Conservation (phyloP, 1,139 yeast genomes). For the Groenewaldozyma sp. region DNA sequence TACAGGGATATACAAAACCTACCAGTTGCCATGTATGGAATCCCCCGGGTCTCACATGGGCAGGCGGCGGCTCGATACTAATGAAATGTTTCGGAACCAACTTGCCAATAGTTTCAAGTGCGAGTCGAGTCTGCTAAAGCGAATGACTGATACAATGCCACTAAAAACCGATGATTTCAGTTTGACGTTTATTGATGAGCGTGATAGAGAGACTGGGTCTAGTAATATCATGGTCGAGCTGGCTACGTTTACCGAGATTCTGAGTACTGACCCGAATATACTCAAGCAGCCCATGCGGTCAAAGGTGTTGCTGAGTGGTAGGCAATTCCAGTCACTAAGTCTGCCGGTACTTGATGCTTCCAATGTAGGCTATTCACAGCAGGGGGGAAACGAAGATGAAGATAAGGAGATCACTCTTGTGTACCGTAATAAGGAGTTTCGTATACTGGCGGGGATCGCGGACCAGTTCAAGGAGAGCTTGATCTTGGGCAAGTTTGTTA, state of each 20-base stretch:
- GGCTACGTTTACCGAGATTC: slow-evolving; percentile 23
- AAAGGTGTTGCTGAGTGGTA: slow-evolving; percentile 15
- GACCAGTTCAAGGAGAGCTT: slow-evolving; percentile 12
- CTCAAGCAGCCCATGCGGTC: slow-evolving; percentile 27
- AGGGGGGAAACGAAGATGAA: slow-evolving; percentile 23
- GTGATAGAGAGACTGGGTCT: neutral
- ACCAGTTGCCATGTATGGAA: slow-evolving; percentile 21
- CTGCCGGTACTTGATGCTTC: slow-evolving; percentile 16
- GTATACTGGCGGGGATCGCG: slow-evolving; percentile 17
- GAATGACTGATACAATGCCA: slow-evolving; percentile 24
- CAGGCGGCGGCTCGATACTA: slow-evolving; percentile 10
- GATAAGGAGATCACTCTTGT: slow-evolving; percentile 2
- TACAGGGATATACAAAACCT: slow-evolving; percentile 22
- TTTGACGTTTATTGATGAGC: slow-evolving; percentile 16
- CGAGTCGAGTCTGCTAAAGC: slow-evolving; percentile 19
- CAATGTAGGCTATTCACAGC: slow-evolving; percentile 17
- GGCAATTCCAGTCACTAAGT: slow-evolving; percentile 20
- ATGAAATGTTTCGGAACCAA: slow-evolving; percentile 6
- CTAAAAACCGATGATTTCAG: slow-evolving; percentile 25
- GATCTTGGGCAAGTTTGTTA: slow-evolving; percentile 5
- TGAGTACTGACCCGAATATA: slow-evolving; percentile 16
- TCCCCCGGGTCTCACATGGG: slow-evolving; percentile 18
- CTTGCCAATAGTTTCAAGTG: slow-evolving; percentile 18
- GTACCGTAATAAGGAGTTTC: slow-evolving; percentile 9
- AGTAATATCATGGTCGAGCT: slow-evolving; percentile 11